phyloP scores from a whole-genome alignment of 192 early-diverging fungal species.

The Gigaspora rosea region DNA sequence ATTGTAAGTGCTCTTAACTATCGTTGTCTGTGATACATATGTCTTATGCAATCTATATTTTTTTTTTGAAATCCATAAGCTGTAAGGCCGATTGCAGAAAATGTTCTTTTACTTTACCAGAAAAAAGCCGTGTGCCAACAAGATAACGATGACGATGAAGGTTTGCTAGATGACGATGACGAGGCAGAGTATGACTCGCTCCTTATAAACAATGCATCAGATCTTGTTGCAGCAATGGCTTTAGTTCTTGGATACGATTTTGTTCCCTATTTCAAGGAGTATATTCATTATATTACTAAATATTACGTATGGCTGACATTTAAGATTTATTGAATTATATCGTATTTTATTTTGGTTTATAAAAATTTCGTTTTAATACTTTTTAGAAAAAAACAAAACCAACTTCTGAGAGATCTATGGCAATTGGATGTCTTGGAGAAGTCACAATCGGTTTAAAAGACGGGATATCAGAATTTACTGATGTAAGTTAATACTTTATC shows the following conservation, averaged over 20 bases:
- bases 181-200: constrained; percentile 83
- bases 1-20: no score
- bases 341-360: not conserved
- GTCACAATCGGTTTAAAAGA: constrained; percentile 63
- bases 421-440: constrained; percentile 86
- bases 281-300: constrained; percentile 77
- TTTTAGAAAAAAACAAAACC: constrained; percentile 64
- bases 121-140: constrained; percentile 77
- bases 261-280: constrained; percentile 72
- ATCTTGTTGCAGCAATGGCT: constrained; percentile 79
- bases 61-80: constrained; percentile 19
- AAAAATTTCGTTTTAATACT: not conserved
- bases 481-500: constrained; percentile 43
- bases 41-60: not conserved
- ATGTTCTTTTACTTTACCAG: constrained; percentile 60
- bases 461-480: constrained; percentile 60
- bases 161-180: constrained; percentile 76
- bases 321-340: not conserved
- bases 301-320: constrained; percentile 60
- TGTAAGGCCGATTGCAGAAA: constrained; percentile 15
- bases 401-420: constrained; percentile 84
- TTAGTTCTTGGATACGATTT: constrained; percentile 75
- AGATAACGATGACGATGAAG: constrained; percentile 64
- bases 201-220: constrained; percentile 76
- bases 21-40: not conserved